phyloP scores from a whole-genome alignment of 495 filamentous ascomycete genomes.

The Jackrogersella multiformis region DNA sequence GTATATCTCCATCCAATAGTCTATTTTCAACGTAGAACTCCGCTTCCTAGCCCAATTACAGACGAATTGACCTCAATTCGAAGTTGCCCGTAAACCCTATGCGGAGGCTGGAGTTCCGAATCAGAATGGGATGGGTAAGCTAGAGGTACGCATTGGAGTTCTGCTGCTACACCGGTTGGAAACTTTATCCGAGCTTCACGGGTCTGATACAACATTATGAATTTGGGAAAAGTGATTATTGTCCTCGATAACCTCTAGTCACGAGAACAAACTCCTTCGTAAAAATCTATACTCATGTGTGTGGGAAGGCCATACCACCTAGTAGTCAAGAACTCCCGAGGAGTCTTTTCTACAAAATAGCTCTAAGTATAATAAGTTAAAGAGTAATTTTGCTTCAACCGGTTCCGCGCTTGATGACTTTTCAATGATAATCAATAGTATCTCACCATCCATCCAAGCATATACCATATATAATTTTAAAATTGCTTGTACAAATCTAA shows the following conservation, averaged over 20 bases:
- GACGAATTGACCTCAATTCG: constrained; percentile 9
- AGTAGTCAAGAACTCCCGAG: too few relatives aligned
- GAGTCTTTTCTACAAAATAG: too few relatives aligned
- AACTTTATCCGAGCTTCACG: constrained; percentile 34
- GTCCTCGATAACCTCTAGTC: neutral
- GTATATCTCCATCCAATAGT: constrained; percentile 22
- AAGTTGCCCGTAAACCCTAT: constrained; percentile 9
- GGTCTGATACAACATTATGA: neutral
- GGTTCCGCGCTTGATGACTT: too few relatives aligned
- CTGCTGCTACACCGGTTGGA: constrained; percentile 21
- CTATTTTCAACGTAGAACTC: constrained; percentile 1
- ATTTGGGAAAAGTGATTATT: neutral
- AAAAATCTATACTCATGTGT: too few relatives aligned
- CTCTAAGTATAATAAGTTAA: too few relatives aligned
- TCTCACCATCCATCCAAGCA: too few relatives aligned
- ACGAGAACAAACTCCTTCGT: neutral
- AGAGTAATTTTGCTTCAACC: too few relatives aligned
- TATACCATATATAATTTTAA: too few relatives aligned
- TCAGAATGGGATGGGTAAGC: constrained; percentile 12
- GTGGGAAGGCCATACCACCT: too few relatives aligned
- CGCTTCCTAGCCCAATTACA: constrained; percentile 18
- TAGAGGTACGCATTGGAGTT: constrained; percentile 26
- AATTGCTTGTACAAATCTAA: too few relatives aligned
- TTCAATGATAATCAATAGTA: too few relatives aligned
- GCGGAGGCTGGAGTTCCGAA: constrained; percentile 31